Evolutionary conservation across 306 rosid species (phyloP).

Genomic region (Castanea sativa): DNA sequence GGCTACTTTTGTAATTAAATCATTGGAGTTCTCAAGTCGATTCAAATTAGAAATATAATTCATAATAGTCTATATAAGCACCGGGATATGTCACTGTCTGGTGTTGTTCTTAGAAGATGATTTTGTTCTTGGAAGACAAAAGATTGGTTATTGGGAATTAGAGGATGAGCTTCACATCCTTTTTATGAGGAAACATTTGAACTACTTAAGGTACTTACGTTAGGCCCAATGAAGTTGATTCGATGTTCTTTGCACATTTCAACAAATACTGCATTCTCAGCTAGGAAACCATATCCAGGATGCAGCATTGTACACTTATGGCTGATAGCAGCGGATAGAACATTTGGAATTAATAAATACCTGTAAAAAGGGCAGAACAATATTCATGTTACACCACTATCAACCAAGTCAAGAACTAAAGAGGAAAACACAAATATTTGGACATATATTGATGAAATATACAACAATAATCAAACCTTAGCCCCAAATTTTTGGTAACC

Average conservation of each 20-base stretch:
- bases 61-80: no score
- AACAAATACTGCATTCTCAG: conserved; percentile 95
- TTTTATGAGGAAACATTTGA: not conserved
- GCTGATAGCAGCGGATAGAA: conserved; percentile 84
- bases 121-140: not conserved
- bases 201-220: conserved; percentile 44
- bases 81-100: no score
- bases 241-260: conserved; percentile 92
- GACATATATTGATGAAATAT: not conserved
- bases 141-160: not conserved
- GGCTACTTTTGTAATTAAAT: no score
- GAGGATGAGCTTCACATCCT: not conserved
- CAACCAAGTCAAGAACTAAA: conserved; percentile 1
- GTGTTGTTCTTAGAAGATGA: no score
- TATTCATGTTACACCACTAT: not conserved
- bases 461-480: no score
- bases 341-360: conserved; percentile 77
- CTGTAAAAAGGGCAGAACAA: conserved; percentile 41
- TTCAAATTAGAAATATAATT: no score
- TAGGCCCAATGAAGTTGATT: conserved; percentile 96
- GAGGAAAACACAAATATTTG: not conserved
- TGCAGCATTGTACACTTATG: conserved; percentile 85
- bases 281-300: conserved; percentile 98
- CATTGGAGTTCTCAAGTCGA: no score
- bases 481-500: no score